Evolutionary conservation across 225 moss, liverwort and hornwort genomes (phyloP).

Genomic region (Polytrichum formosum): DNA sequence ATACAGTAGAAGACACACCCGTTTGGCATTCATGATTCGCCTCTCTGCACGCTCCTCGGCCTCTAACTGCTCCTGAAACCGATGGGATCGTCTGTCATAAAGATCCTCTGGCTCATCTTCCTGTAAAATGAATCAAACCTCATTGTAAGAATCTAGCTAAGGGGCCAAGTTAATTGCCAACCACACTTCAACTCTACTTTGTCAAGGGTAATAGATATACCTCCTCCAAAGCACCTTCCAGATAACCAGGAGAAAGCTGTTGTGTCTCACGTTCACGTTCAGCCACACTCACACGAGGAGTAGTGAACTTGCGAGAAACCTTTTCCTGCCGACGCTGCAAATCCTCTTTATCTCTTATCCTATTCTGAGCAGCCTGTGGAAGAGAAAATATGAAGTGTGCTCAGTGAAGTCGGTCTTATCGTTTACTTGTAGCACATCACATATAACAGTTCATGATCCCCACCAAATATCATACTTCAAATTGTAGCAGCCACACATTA

Average conservation of each 20-base stretch:
- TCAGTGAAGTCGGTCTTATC: neutral
- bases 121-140: conserved; percentile 28
- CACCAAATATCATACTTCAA: no score
- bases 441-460: no score
- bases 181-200: no score
- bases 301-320: conserved; percentile 52
- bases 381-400: neutral
- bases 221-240: conserved; percentile 97
- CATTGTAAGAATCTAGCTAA: no score
- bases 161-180: no score
- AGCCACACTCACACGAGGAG: conserved; percentile 45
- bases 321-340: conserved; percentile 83
- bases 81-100: conserved; percentile 54
- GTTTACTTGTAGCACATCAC: no score
- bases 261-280: conserved; percentile 70
- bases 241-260: conserved; percentile 75
- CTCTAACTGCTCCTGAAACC: conserved; percentile 85
- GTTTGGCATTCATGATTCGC: conserved; percentile 74
- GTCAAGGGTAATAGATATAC: conserved; percentile 22
- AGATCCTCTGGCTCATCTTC: conserved; percentile 81
- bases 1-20: conserved; percentile 41
- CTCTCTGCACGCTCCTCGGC: conserved; percentile 86
- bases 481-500: no score
- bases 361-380: conserved; percentile 59
- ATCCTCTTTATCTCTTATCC: conserved; percentile 75